Evolutionary conservation across 192 early-diverging fungal genomes (phyloP).

Genomic region (Linnemannia zychae): DNA sequence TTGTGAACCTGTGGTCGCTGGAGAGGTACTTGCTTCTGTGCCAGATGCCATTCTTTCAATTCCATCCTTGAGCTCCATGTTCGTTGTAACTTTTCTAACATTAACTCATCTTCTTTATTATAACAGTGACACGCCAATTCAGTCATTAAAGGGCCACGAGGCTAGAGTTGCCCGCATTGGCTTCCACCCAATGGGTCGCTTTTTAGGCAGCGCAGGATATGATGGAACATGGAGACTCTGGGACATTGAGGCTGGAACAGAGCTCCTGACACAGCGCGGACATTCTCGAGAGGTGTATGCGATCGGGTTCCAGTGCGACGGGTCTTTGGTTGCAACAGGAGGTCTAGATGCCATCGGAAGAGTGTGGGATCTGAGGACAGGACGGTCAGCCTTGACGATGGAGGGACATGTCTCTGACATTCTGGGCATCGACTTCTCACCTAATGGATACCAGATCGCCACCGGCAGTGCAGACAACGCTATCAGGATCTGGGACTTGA

Average conservation of each 20-base stretch:
- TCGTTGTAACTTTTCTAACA: too few species aligned
- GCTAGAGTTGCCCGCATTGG: constrained; percentile 87
- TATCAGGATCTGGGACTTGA: constrained; percentile 94
- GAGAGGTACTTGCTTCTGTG: constrained; percentile 68
- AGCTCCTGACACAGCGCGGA: constrained; percentile 93
- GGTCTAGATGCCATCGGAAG: constrained; percentile 95
- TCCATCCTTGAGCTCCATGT: not conserved
- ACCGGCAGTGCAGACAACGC: constrained; percentile 94
- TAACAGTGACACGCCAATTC: constrained; percentile 80
- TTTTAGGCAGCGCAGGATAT: constrained; percentile 78
- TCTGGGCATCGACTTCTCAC: constrained; percentile 89
- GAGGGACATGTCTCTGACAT: constrained; percentile 95
- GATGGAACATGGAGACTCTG: constrained; percentile 98
- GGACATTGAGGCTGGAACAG: constrained; percentile 84
- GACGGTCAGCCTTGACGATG: constrained; percentile 88
- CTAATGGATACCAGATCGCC: constrained; percentile 93
- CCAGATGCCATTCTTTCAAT: not conserved
- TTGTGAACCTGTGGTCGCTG: constrained; percentile 87
- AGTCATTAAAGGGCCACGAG: constrained; percentile 83
- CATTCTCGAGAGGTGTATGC: constrained; percentile 95
- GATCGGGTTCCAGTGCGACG: constrained; percentile 93
- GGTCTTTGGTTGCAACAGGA: constrained; percentile 89
- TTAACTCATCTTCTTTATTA: too few species aligned
- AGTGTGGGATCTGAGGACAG: constrained; percentile 96
- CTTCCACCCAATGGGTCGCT: constrained; percentile 92